phyloP scores from a whole-genome alignment of 1,139 yeast species.

The Zygosaccharomyces sapae region DNA sequence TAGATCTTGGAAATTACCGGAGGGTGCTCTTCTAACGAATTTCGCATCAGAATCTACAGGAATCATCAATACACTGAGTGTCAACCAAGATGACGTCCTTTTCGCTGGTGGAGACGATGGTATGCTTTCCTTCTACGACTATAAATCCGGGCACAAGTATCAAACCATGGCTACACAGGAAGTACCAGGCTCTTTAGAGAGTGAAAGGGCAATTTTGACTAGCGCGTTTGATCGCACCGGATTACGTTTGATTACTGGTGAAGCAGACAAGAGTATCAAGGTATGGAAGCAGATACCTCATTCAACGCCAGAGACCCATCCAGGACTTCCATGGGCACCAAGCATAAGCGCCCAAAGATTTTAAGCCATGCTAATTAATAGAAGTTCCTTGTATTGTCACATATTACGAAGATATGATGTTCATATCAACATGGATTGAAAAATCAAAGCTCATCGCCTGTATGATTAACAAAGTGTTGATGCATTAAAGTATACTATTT shows the following conservation, averaged over 20 bases:
- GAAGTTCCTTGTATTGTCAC: not conserved
- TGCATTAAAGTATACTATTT: too few species aligned
- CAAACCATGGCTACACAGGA: conserved; percentile 52
- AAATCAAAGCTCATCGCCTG: not conserved
- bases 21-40: conserved; percentile 63
- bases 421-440: not conserved
- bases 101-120: conserved; percentile 89
- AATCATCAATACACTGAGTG: conserved; percentile 65
- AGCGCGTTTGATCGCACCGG: conserved; percentile 80
- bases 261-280: conserved; percentile 83
- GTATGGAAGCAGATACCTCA: conserved; percentile 64
- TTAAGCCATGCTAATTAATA: too few species aligned
- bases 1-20: conserved; percentile 80
- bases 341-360: conserved; percentile 30
- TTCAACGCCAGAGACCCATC: conserved; percentile 46
- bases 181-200: conserved; percentile 65
- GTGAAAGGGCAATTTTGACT: conserved; percentile 67
- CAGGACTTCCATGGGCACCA: conserved; percentile 50
- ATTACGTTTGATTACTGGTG: conserved; percentile 75
- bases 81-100: conserved; percentile 63
- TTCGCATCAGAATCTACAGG: conserved; percentile 46
- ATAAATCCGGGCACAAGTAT: conserved; percentile 60
- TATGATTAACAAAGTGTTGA: not conserved
- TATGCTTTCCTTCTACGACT: conserved; percentile 70
- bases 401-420: not conserved